A percentile compares a stretch with the other conserved stretches of the same genome.
phyloP scores from a whole-genome alignment of 306 rosid genomes.

The Quercus robur region DNA sequence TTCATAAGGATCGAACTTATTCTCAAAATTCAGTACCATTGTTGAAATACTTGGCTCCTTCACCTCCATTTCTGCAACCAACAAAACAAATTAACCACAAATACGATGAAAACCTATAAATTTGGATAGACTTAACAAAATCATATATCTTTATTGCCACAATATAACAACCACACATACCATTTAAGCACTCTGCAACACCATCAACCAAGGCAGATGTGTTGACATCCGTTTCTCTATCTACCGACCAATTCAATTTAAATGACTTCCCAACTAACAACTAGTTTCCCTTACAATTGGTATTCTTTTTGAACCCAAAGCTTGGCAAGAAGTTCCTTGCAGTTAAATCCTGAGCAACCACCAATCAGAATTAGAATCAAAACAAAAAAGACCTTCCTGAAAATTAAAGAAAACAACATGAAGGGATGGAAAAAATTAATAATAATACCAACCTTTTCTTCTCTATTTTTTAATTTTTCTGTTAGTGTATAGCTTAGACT shows the following conservation, averaged over 20 bases:
- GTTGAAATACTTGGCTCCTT: constrained; percentile 41
- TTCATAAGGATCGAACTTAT: constrained; percentile 70
- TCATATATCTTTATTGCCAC: not conserved
- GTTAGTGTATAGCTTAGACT: too few relatives aligned
- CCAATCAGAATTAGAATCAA: constrained; percentile 19
- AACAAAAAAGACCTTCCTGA: not conserved
- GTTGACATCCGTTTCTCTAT: constrained; percentile 52
- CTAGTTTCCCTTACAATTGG: constrained; percentile 22
- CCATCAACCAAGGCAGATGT: constrained; percentile 42
- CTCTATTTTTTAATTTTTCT: not conserved
- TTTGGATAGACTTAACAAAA: not conserved
- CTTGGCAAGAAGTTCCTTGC: constrained; percentile 28
- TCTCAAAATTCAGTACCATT: constrained; percentile 70
- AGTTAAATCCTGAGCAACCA: constrained; percentile 37
- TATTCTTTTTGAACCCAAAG: constrained; percentile 33
- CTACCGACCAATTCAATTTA: constrained; percentile 46
- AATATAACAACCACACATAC: constrained; percentile 23
- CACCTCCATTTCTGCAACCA: too few relatives aligned
- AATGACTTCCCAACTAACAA: constrained; percentile 28
- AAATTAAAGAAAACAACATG: not conserved
- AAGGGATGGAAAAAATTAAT: too few relatives aligned
- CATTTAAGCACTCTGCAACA: constrained; percentile 36
- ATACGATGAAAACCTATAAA: not conserved
- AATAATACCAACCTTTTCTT: not conserved
- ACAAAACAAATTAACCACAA: not conserved